Evolutionary conservation across 257 asterid genomes (phyloP), one percentile per base, ranked within the genome.

Genomic region (Echium plantagineum): DNA sequence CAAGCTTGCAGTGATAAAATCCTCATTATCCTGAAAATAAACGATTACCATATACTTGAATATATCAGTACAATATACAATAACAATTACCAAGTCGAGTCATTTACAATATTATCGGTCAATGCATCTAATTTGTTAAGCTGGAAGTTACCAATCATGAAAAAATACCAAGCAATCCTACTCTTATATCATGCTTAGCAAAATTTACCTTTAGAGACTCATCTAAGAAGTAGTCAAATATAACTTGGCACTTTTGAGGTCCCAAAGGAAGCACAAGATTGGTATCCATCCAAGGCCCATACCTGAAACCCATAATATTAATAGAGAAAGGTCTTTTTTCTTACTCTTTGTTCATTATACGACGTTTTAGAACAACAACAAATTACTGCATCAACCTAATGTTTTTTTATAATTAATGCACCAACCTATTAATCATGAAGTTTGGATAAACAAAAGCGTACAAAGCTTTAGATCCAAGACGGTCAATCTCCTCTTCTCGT

Each of bases 251-350:
- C 72, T 71, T 86, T 52, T 76, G 77, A 64, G 87, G 89, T 61
- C 96, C 96, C 68, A 84, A 55, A 28, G 97, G 97, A 20, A 87
- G 66, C 21, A 80, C 94, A 3, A 87, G 84, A 65, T 90, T 90
- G 28, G 97, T 86, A 74, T 90, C 97, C 96, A 90, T 84, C 97
- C 97, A 90, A 32, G 96, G 96, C 58, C 94, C 97, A 21, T 90
- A 90, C 74, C 97, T 90, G 71, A 15, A 59, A 48, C 52, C 49
- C 71, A 67, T 7, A 16, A 52, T 6, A 64, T 24, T 24, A 24
- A 24, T 28, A 51, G 26, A 62, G 31, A 18, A 9, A 24, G 35
- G 21, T 60, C 10, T 15, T 4, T 32, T 7, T 10, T 63, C 54
- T 63, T 21, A 6, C 12, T 10, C 13, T 42, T 42, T 2, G 47